Evolutionary conservation across 1,284 basidiomycete genomes (phyloP).

Genomic region (Mycosarcoma maydis): DNA sequence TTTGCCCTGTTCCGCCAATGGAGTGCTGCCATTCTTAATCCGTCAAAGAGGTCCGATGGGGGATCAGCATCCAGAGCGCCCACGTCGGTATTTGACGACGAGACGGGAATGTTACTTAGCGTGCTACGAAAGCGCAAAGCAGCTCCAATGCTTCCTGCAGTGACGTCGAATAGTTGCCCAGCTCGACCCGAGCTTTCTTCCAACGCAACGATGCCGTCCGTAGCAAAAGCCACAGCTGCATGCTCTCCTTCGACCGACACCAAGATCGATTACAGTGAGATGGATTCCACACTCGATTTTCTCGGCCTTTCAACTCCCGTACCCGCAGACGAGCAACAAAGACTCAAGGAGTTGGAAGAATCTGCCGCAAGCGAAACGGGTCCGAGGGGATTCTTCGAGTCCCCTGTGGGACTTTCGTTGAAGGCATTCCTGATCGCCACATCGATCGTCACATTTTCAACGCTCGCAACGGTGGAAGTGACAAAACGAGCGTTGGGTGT

Average conservation of each 20-base stretch:
- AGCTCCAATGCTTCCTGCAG: not conserved
- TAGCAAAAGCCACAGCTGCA: constrained; percentile 4
- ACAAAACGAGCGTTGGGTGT: constrained; percentile 30
- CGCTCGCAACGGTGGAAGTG: constrained; percentile 22
- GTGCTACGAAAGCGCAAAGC: constrained; percentile 21
- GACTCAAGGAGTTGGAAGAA: constrained; percentile 20
- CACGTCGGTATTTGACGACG: constrained; percentile 44
- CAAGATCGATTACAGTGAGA: constrained; percentile 44
- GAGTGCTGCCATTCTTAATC: constrained; percentile 28
- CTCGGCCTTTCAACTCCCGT: constrained; percentile 35
- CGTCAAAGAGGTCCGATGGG: constrained; percentile 3
- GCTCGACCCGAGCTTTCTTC: not conserved
- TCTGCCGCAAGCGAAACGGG: not conserved
- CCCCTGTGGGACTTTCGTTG: constrained; percentile 40
- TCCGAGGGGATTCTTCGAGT: constrained; percentile 25
- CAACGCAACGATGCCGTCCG: not conserved
- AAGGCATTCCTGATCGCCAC: constrained; percentile 50
- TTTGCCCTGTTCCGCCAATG: constrained; percentile 28
- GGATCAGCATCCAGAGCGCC: constrained; percentile 13
- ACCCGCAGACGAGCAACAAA: constrained; percentile 25
- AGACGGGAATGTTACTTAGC: constrained; percentile 20
- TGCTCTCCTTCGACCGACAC: constrained; percentile 7
- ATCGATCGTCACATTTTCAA: constrained; percentile 24
- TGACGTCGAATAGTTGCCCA: not conserved
- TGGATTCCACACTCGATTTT: constrained; percentile 48